Conservation (phyloP, 352 stramenopile genomes). For the Globisporangium abappressorium region DNA sequence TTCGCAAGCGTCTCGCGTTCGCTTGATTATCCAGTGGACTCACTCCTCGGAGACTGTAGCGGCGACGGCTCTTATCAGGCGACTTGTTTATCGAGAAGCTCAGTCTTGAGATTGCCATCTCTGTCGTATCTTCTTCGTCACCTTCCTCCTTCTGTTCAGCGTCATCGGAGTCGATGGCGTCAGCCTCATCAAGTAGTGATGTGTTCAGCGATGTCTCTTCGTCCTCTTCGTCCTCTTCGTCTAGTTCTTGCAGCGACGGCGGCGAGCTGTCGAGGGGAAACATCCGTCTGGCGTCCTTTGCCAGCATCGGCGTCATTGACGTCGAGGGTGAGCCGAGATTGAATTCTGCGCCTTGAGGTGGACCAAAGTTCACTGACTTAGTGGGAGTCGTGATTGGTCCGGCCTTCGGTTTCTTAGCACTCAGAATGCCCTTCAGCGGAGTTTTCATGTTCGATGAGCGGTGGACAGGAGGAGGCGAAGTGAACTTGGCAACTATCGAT, state of each 20-base stretch:
- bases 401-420: conserved; percentile 52
- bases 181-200: conserved; percentile 75
- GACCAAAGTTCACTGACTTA: conserved; percentile 85
- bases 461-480: conserved; percentile 12
- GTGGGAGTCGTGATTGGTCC: conserved; percentile 55
- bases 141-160: conserved; percentile 23
- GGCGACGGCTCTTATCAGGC: conserved; percentile 35
- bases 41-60: conserved; percentile 67
- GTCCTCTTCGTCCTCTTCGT: conserved; percentile 65
- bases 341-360: conserved; percentile 75
- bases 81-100: conserved; percentile 29
- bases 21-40: conserved; percentile 77
- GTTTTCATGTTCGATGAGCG: conserved; percentile 28
- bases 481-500: conserved; percentile 17
- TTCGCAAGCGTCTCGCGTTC: conserved; percentile 52
- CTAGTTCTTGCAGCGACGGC: conserved; percentile 19
- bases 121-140: conserved; percentile 12
- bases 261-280: conserved; percentile 53
- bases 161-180: conserved; percentile 51
- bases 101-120: conserved; percentile 21
- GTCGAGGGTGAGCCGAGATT: conserved; percentile 75
- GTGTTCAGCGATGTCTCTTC: conserved; percentile 83
- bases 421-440: conserved; percentile 74
- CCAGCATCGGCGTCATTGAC: conserved; percentile 83
- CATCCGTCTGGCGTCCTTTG: conserved; percentile 51